Conservation (phyloP, 202 grass and related monocot genomes). For the Cymbopogon flexuosus region DNA sequence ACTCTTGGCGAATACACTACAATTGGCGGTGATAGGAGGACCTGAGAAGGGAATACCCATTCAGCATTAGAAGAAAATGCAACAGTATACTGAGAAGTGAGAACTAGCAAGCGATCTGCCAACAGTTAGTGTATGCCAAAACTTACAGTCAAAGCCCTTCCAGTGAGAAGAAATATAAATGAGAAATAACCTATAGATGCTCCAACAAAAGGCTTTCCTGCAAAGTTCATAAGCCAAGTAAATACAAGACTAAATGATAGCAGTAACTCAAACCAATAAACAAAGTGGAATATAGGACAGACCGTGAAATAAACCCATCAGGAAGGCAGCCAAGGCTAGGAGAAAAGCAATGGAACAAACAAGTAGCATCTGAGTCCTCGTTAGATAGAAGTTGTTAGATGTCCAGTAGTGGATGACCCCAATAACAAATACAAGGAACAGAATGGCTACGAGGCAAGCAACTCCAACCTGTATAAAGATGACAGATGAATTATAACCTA, state of each 20-base stretch:
- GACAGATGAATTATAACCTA: conserved; percentile 29
- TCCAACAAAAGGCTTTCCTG: conserved; percentile 91
- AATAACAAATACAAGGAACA: conserved; percentile 89
- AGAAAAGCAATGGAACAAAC: conserved; percentile 93
- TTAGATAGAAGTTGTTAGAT: conserved; percentile 99
- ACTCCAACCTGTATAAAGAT: conserved; percentile 76
- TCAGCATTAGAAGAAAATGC: conserved; percentile 12
- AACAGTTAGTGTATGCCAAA: conserved; percentile 29
- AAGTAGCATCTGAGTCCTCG: conserved; percentile 84
- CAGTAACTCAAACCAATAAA: conserved; percentile 23
- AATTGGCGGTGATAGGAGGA: conserved; percentile 92
- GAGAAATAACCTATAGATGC: conserved; percentile 97
- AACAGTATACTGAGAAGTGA: conserved; percentile 13
- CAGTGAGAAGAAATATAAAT: conserved; percentile 97
- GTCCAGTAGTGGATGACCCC: conserved; percentile 95
- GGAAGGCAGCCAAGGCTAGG: conserved; percentile 88
- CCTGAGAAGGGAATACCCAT: conserved; percentile 48
- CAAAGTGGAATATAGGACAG: conserved; percentile 2
- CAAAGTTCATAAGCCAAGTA: conserved; percentile 15
- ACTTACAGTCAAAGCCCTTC: conserved; percentile 97
- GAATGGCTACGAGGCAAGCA: conserved; percentile 75
- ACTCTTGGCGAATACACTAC: conserved; percentile 97
- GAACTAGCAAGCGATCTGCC: conserved; percentile 13
- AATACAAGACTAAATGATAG: conserved; percentile 23
- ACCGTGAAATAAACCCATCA: conserved; percentile 94